Base-by-base conservation (phyloP, 176 grass and related monocot genomes). In the Bonia amplexicaulis region DNA sequence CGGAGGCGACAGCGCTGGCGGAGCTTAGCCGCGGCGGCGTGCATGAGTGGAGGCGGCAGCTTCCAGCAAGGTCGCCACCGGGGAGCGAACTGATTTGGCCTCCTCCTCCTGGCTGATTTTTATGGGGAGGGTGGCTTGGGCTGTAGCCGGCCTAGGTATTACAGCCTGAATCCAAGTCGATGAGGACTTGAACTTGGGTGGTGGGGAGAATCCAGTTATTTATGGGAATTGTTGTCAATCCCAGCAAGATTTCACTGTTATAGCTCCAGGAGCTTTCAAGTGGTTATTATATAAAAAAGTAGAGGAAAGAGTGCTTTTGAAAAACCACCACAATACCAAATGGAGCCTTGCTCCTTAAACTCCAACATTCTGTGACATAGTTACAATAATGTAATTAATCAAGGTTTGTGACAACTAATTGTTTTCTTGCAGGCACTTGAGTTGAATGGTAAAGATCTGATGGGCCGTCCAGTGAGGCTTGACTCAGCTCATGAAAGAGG, bases 401-500 rank as follows among this genome's bases (percentile, higher is more conserved):
- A 17, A 59, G 1, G 22, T 33, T 23, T 55, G 35, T 35, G 22
- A 31, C n/a, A 12, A 23, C 66, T 13, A 45, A 55, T 83, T 83
- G 69, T 17, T 80, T 80, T 14, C 14, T 77, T 69, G 12, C 76
- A 98, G 96, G 96, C 91, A 22, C 13, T 89, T 80, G 71, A 93
- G 62, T 26, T 92, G 69, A 63, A 91, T 72, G 90, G 89, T 22
- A n/a, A 16, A 45, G 96, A 98, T 64, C 15, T 98, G 2, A 26
- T 80, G 73, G 86, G 89, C 11, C 91, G 96, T 81, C 6, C 60
- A 14, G 53, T 95, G 14, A 95, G 80, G 66, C 89, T 98, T 89
- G 93, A 98, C 78, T 40, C 76, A 2, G 96, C 96, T 70, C 73
- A 9, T 27, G 91, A 93, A 81, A 93, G 80, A 77, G 89, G 81